These are phyloP conservation scores for Lolium multiflorum DNA, from an alignment of 176 grass and related monocot genomes.

Conservation along the genomic window DNA sequence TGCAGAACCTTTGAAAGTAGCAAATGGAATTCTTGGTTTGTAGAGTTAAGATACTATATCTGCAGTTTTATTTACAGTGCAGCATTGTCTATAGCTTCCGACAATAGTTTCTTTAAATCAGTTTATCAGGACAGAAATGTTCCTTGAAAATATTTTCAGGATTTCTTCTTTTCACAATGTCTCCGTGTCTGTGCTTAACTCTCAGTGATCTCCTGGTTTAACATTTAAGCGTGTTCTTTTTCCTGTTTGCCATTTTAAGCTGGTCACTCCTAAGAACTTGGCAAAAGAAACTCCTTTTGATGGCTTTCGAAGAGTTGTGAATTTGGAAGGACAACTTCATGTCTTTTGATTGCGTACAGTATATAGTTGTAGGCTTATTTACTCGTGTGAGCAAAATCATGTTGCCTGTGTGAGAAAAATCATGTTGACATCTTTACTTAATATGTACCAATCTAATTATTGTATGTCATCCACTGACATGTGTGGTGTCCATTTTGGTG, in stretches of 20 bases:
- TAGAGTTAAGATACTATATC: not conserved
- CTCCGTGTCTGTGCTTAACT: conserved; percentile 18
- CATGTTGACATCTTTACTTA: conserved; percentile 7
- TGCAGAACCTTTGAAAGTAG: conserved; percentile 8
- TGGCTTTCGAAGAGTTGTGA: not conserved
- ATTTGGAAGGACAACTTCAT: conserved; percentile 7
- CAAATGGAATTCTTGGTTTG: conserved; percentile 32
- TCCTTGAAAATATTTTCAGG: not conserved
- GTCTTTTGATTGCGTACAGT: not conserved
- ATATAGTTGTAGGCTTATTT: conserved; percentile 23
- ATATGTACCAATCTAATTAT: conserved; percentile 15
- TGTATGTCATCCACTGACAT: not conserved
- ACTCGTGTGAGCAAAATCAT: not conserved
- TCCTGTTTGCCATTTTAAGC: not conserved
- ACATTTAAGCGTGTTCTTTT: not conserved
- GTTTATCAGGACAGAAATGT: not conserved
- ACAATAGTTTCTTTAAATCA: not conserved
- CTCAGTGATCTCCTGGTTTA: not conserved
- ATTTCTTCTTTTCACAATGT: not conserved
- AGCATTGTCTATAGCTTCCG: not conserved
- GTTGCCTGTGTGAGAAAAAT: too few relatives aligned
- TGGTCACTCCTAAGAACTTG: not conserved
- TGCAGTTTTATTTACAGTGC: conserved; percentile 13
- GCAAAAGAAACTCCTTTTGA: not conserved
- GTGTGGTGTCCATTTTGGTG: too few relatives aligned